phyloP scores from a whole-genome alignment of 1,139 yeast species.

The Wickerhamiella infanticola region DNA sequence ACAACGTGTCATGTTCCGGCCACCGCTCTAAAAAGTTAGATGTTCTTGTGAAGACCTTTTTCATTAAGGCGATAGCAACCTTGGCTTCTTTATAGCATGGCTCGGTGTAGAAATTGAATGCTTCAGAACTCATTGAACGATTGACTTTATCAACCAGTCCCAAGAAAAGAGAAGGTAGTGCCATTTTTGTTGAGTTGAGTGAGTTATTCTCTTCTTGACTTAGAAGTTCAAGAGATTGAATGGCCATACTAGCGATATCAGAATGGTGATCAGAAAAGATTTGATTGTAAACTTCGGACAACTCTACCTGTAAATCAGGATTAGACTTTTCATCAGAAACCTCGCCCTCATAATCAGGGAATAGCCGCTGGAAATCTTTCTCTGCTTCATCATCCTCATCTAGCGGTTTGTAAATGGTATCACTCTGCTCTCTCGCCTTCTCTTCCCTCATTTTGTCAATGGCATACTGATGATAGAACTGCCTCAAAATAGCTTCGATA shows the following conservation, averaged over 20 bases:
- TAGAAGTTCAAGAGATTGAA: neutral
- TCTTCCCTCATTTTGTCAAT: constrained; percentile 50
- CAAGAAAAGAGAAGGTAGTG: constrained; percentile 10
- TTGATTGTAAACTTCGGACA: constrained; percentile 5
- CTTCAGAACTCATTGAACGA: neutral
- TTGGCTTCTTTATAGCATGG: constrained; percentile 45
- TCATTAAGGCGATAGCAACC: constrained; percentile 39
- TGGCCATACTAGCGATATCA: neutral
- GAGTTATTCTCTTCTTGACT: neutral
- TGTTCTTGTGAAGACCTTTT: constrained; percentile 34
- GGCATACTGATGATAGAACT: constrained; percentile 66
- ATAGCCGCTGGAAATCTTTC: constrained; percentile 54
- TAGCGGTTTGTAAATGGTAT: constrained; percentile 38
- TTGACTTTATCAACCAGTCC: constrained; percentile 3
- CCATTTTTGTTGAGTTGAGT: neutral
- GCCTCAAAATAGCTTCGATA: constrained; percentile 27
- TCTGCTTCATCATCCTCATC: constrained; percentile 53
- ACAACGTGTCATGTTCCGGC: constrained; percentile 93
- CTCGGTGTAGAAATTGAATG: constrained; percentile 56
- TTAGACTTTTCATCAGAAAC: constrained; percentile 3
- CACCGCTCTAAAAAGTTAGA: constrained; percentile 45
- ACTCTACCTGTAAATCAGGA: neutral
- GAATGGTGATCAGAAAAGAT: neutral
- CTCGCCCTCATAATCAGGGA: constrained; percentile 63
- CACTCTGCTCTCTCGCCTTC: constrained; percentile 43